Base-by-base conservation (phyloP, 2,329 filamentous ascomycete species). In the Paecilomyces sp. region DNA sequence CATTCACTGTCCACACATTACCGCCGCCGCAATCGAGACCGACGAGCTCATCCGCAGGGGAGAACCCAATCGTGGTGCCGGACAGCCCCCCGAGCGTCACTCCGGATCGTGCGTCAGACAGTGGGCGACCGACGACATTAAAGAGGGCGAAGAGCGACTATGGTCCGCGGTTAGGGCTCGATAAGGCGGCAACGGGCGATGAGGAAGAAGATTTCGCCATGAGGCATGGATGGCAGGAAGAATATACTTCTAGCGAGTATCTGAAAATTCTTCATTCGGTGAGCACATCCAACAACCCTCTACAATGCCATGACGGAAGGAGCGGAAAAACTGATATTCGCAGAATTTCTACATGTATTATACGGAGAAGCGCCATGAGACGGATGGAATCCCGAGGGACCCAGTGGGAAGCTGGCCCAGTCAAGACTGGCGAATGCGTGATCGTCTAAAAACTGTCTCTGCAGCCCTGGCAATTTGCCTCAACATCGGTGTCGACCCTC, bases 321-420 rank as follows among this genome's bases (percentile, higher is more conserved):
- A 15, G 30, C 28, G 63, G 57, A 65, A 62, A 61, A 61, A 67
- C 65, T 56, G 63, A 60, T 59, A n/a, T 31, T 33, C 62, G 58
- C 75, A 96, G 89, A 95, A 91, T 66, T 99, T 96, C 86, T 97
- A 96, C 80, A 97, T 97, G 93, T 99, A 99, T 77, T 99, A 90
- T 75, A 97, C 93, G 64, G 94, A 99, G 76, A 97, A 97, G 76
- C 88, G 93, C 57, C 94, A 99, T 76, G 94, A 97, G 73, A 94
- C 91, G 24, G 93, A 91, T 36, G 94, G 92, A 24, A 91, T 92
- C 66, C 91, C 92, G 15, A 91, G 92, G 71, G 77, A 79, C 60
- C 78, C 80, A 22, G 73, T 72, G 24, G 78, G 78, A 59, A 78
- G 75, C 64, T 83, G 85, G 57, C 83, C 96, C 5, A 77, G 71